Conservation (phyloP, 257 asterid genomes). For the Lycium barbarum region DNA sequence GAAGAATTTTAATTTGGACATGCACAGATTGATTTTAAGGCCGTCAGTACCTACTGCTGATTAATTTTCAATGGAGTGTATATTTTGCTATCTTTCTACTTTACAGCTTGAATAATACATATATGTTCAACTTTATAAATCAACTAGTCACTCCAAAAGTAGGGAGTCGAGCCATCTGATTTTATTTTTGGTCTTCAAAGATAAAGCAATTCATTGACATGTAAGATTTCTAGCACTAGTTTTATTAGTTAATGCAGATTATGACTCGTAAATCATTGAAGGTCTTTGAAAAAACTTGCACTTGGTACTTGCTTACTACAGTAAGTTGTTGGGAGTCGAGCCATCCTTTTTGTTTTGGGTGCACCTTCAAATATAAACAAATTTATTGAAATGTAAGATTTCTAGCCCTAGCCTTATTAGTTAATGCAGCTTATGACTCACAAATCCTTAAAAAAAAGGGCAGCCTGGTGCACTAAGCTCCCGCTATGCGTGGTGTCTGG, state of each 20-base stretch:
- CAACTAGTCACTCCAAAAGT: background rate
- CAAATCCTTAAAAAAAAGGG: background rate
- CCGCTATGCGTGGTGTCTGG: too few species aligned
- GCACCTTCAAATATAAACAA: background rate
- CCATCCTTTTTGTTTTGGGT: background rate
- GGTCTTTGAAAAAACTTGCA: background rate
- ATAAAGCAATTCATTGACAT: background rate
- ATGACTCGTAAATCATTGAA: background rate
- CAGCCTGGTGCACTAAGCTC: too few species aligned
- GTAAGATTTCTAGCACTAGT: background rate
- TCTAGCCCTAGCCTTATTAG: constrained; percentile 1
- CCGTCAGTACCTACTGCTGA: background rate
- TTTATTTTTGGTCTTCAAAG: background rate
- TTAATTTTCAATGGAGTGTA: constrained; percentile 8
- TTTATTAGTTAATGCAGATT: background rate
- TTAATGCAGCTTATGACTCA: background rate
- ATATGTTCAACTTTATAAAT: constrained; percentile 13
- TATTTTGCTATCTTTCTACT: background rate
- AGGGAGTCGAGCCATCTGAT: too few species aligned
- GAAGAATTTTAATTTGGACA: constrained; percentile 20
- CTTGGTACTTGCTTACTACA: background rate
- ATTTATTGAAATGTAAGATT: background rate
- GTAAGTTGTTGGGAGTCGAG: background rate
- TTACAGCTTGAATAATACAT: background rate
- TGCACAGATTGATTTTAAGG: constrained; percentile 14